Conservation (phyloP, 1,284 basidiomycete genomes). For the Grifola frondosa region DNA sequence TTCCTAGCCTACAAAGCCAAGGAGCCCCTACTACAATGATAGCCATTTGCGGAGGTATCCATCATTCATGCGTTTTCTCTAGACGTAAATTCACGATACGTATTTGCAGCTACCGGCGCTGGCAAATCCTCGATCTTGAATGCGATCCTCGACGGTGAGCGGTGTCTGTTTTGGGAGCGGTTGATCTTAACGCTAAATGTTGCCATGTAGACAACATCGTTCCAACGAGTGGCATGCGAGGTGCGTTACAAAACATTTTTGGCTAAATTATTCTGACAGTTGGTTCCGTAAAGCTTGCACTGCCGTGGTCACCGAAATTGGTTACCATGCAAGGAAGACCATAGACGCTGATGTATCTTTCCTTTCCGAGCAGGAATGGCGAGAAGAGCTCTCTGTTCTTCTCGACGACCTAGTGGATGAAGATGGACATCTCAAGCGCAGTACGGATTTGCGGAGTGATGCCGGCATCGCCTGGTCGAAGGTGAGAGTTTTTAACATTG, state of each 20-base stretch:
- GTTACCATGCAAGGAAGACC: conserved; percentile 50
- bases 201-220: conserved; percentile 65
- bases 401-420: conserved; percentile 58
- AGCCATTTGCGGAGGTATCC: conserved; percentile 58
- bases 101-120: conserved; percentile 50
- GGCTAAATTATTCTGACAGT: conserved; percentile 6
- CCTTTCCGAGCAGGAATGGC: conserved; percentile 55
- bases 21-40: conserved; percentile 56
- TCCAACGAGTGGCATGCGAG: conserved; percentile 63
- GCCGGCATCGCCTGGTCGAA: conserved; percentile 63
- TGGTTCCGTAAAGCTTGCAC: conserved; percentile 57
- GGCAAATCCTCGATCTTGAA: conserved; percentile 62
- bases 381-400: conserved; percentile 51
- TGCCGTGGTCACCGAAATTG: conserved; percentile 63
- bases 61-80: not conserved
- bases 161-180: not conserved
- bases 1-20: conserved; percentile 45
- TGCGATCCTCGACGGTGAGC: conserved; percentile 55
- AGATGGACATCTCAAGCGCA: conserved; percentile 52
- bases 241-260: conserved; percentile 31
- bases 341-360: conserved; percentile 62
- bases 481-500: conserved; percentile 28
- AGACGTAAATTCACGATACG: not conserved
- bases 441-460: conserved; percentile 54
- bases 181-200: no score